These are phyloP conservation scores for Viola pubescens DNA, from an alignment of 441 rosid species.

Conservation along the genomic window DNA sequence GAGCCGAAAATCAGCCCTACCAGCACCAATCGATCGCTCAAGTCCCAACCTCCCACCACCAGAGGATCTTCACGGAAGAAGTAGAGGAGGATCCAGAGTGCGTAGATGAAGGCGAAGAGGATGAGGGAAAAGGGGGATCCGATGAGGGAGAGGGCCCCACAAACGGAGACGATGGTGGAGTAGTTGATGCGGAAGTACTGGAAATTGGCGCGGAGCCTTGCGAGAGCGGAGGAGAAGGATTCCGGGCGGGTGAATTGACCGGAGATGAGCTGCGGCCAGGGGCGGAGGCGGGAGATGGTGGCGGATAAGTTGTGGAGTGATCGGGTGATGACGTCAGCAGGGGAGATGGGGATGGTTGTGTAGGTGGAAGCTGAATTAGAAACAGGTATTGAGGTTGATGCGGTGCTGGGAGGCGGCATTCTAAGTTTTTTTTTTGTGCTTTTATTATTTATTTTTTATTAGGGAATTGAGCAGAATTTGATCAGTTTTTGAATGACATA, in stretches of 20 bases:
- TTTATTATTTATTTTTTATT: too few relatives aligned
- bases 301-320: conserved; percentile 38
- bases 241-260: conserved; percentile 24
- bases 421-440: not conserved
- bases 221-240: conserved; percentile 21
- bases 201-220: conserved; percentile 23
- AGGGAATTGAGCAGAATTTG: too few relatives aligned
- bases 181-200: conserved; percentile 37
- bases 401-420: not conserved
- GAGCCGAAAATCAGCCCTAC: conserved; percentile 24
- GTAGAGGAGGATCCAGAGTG: conserved; percentile 38
- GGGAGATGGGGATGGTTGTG: conserved; percentile 47
- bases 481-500: too few relatives aligned
- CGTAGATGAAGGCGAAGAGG: conserved; percentile 14
- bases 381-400: not conserved
- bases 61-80: conserved; percentile 38
- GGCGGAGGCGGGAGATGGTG: conserved; percentile 39
- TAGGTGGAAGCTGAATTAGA: conserved; percentile 20
- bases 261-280: conserved; percentile 46
- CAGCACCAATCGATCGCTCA: conserved; percentile 25
- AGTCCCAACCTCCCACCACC: conserved; percentile 24
- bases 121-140: conserved; percentile 29
- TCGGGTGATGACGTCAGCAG: conserved; percentile 35
- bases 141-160: conserved; percentile 25
- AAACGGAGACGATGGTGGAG: conserved; percentile 21